Conservation (phyloP, 805 yeast genomes). For the Sugiyamaella chiloensis region DNA sequence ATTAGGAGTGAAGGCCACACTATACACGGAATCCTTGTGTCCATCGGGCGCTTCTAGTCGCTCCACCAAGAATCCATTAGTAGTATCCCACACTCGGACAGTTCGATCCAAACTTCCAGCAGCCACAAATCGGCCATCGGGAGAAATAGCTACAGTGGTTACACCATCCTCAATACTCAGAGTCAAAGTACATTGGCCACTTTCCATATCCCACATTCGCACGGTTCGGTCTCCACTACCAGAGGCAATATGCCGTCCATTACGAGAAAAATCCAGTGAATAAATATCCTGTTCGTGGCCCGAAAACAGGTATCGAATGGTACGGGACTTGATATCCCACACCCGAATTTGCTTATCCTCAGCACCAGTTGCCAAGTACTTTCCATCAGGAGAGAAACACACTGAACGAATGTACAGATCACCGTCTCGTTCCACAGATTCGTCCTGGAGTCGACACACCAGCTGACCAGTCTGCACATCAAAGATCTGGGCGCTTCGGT, state of each 20-base stretch:
- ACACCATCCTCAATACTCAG: constrained; percentile 95
- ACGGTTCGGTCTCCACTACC: constrained; percentile 98
- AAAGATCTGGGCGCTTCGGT: constrained; percentile 91
- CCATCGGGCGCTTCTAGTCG: constrained; percentile 92
- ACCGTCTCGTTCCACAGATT: constrained; percentile 63
- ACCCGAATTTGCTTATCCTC: constrained; percentile 76
- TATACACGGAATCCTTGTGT: constrained; percentile 92
- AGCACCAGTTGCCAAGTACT: constrained; percentile 89
- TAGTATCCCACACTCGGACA: constrained; percentile 95
- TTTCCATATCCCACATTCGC: constrained; percentile 90
- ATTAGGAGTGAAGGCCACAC: constrained; percentile 87
- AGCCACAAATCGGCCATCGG: constrained; percentile 90
- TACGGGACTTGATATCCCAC: constrained; percentile 89
- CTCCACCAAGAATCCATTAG: constrained; percentile 87
- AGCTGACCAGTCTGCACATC: constrained; percentile 88
- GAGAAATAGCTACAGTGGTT: constrained; percentile 95
- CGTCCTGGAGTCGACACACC: constrained; percentile 83
- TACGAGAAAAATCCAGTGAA: constrained; percentile 91
- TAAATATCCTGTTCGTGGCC: constrained; percentile 99
- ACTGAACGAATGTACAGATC: constrained; percentile 93
- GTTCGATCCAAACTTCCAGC: constrained; percentile 96
- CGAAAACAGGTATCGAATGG: constrained; percentile 71
- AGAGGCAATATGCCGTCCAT: constrained; percentile 87
- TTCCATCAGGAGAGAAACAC: constrained; percentile 94
- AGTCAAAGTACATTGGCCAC: constrained; percentile 85